Conservation (phyloP, 257 asterid species). For the Anisodus tanguticus region DNA sequence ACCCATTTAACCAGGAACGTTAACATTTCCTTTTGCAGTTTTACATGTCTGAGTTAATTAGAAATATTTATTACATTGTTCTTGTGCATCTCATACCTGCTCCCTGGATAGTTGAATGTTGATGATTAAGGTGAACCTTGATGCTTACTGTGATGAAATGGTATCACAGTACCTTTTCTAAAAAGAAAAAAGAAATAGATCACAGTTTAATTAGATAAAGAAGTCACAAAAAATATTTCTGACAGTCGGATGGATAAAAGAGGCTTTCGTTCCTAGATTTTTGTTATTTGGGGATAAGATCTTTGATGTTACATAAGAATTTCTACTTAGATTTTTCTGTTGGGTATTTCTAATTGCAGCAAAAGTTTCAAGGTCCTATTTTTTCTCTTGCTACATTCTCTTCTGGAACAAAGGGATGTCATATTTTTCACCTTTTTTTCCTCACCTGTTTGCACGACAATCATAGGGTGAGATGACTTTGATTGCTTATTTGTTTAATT, state of each 20-base stretch:
- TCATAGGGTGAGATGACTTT: not conserved
- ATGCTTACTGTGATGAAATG: constrained; percentile 12
- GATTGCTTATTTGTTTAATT: constrained; percentile 11
- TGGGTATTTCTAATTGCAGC: constrained; percentile 15
- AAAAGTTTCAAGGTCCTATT: not conserved
- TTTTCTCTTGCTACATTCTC: constrained; percentile 16
- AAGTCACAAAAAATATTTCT: not conserved
- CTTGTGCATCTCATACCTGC: constrained; percentile 21
- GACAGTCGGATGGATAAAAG: not conserved
- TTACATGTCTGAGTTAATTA: constrained; percentile 11
- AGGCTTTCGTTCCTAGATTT: constrained; percentile 3
- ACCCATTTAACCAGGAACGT: not conserved
- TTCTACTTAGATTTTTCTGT: not conserved
- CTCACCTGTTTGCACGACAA: not conserved
- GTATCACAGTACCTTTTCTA: not conserved
- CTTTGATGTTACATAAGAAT: not conserved
- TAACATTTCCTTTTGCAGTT: not conserved
- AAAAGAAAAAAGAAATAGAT: not conserved
- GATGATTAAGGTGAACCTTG: constrained; percentile 22
- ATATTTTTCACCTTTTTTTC: not conserved
- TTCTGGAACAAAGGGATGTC: not conserved
- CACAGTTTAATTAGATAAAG: not conserved
- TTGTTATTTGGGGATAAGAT: not conserved
- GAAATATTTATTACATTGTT: constrained; percentile 2
- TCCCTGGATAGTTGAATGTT: not conserved